A percentile compares a stretch with the other conserved stretches of the same genome.
Conservation (phyloP, 23 red algal species). For the Gracilaria domingensis region DNA sequence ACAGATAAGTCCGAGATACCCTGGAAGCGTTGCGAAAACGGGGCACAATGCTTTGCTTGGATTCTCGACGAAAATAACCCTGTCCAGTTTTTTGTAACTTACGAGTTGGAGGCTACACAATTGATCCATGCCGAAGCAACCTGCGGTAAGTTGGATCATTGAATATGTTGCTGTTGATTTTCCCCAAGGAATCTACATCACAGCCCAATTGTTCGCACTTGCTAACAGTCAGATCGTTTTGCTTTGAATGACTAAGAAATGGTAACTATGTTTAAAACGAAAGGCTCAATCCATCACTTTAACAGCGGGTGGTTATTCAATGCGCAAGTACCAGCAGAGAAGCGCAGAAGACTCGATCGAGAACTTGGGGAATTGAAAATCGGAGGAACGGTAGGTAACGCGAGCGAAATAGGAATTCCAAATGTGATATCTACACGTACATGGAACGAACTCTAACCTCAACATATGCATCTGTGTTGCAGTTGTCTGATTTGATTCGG, state of each 20-base stretch:
- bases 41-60: constrained; percentile 16
- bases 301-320: constrained; percentile 57
- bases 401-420: too few species aligned
- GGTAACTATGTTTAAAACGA: constrained; percentile 44
- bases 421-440: too few species aligned
- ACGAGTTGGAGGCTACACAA: constrained; percentile 16
- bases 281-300: constrained; percentile 26
- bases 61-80: constrained; percentile 26
- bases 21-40: constrained; percentile 24
- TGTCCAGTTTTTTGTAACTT: constrained; percentile 40
- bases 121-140: not conserved
- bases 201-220: not conserved
- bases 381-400: constrained; percentile 12
- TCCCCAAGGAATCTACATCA: too few species aligned
- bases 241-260: not conserved
- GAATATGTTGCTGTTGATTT: not conserved
- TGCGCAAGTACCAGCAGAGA: not conserved
- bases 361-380: constrained; percentile 21
- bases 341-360: constrained; percentile 29
- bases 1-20: constrained; percentile 23
- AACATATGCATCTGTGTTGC: too few species aligned
- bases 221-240: not conserved
- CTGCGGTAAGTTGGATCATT: constrained; percentile 36
- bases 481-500: not conserved
- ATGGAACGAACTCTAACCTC: too few species aligned